These are phyloP conservation scores for Mytilinidion resinicola DNA, from an alignment of 495 filamentous ascomycete genomes.

Conservation along the genomic window DNA sequence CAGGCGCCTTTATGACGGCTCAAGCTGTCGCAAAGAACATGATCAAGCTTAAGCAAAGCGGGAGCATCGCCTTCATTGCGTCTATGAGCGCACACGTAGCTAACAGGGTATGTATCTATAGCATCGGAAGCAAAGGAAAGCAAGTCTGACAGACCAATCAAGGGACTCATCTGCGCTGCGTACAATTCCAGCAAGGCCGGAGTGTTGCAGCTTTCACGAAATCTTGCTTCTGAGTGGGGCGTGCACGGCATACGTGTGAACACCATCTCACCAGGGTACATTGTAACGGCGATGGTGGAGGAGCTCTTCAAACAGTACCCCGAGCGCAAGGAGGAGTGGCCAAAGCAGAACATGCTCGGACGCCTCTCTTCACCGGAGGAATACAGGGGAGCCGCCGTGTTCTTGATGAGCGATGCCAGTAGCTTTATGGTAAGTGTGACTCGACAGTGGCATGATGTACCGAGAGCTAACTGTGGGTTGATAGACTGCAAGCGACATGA, in stretches of 20 bases:
- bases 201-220: constrained; percentile 58
- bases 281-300: constrained; percentile 86
- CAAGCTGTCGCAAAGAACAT: constrained; percentile 70
- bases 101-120: constrained; percentile 67
- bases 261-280: constrained; percentile 91
- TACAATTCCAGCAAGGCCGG: constrained; percentile 69
- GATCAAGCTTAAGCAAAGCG: constrained; percentile 63
- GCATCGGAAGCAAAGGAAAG: constrained; percentile 64
- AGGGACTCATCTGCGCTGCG: constrained; percentile 63
- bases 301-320: constrained; percentile 68
- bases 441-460: not conserved
- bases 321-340: constrained; percentile 71
- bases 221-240: constrained; percentile 72
- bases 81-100: constrained; percentile 69
- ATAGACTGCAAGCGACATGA: constrained; percentile 32
- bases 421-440: constrained; percentile 57
- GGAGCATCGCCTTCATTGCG: constrained; percentile 66
- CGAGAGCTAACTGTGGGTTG: not conserved
- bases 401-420: constrained; percentile 79
- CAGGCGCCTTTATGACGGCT: constrained; percentile 71
- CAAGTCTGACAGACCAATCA: constrained; percentile 64
- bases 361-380: constrained; percentile 73
- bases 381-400: constrained; percentile 54
- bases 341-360: constrained; percentile 82
- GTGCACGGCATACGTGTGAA: constrained; percentile 85